Conservation (phyloP, 2,329 filamentous ascomycete genomes). For the Penicillium rolfsii region DNA sequence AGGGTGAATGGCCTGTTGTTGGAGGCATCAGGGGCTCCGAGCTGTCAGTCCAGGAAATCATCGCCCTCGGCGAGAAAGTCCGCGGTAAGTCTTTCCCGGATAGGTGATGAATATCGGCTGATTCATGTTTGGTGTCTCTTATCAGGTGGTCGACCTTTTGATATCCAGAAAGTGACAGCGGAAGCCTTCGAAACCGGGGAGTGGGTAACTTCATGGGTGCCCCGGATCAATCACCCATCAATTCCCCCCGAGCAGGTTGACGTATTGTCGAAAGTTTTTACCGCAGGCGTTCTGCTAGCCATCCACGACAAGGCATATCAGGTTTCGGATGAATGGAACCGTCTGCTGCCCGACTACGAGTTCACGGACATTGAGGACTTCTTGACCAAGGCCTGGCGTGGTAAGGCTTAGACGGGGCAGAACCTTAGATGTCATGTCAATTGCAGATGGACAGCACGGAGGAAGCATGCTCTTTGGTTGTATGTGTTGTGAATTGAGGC, state of each 20-base stretch:
- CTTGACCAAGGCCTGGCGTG: constrained; percentile 31
- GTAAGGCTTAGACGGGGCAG: constrained; percentile 21
- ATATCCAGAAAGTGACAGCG: constrained; percentile 35
- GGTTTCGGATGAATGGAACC: constrained; percentile 43
- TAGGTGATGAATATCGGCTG: background rate
- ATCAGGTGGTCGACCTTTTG: constrained; percentile 14
- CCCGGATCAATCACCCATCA: constrained; percentile 32
- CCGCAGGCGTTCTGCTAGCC: constrained; percentile 31
- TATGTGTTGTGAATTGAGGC: too few relatives aligned
- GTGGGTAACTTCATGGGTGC: constrained; percentile 32
- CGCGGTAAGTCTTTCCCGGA: constrained; percentile 32
- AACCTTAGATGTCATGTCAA: too few relatives aligned
- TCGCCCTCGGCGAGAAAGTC: constrained; percentile 41
- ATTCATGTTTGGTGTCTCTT: background rate
- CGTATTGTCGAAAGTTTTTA: constrained; percentile 24
- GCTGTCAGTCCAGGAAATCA: constrained; percentile 34
- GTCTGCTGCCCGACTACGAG: constrained; percentile 40
- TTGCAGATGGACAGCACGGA: too few relatives aligned
- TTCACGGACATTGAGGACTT: constrained; percentile 39
- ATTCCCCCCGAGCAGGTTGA: constrained; percentile 34
- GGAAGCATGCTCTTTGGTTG: too few relatives aligned
- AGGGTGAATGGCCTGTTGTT: constrained; percentile 47
- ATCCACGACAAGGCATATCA: constrained; percentile 8
- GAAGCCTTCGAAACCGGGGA: constrained; percentile 37
- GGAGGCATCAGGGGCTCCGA: constrained; percentile 45